Conservation (phyloP, 176 grass and related monocot species). For the Saccharum officinarum region DNA sequence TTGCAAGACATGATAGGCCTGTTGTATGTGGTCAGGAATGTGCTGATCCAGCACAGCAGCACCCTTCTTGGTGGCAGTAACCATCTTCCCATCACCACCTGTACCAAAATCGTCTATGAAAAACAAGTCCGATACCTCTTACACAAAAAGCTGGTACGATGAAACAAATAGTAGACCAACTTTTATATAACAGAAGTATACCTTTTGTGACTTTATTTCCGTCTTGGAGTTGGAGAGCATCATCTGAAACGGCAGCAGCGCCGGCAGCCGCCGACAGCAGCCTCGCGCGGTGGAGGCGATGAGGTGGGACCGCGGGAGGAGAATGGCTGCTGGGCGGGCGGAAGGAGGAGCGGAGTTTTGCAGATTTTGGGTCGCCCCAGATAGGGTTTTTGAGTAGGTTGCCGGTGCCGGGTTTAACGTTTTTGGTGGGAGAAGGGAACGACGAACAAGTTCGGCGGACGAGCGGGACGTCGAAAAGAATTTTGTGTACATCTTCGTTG, state of each 20-base stretch:
- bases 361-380: neutral
- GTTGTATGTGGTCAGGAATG: constrained; percentile 74
- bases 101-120: neutral
- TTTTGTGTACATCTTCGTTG: neutral
- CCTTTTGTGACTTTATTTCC: neutral
- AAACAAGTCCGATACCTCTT: neutral
- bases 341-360: neutral
- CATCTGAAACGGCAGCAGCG: constrained; percentile 27
- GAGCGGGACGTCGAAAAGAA: neutral
- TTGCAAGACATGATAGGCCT: constrained; percentile 77
- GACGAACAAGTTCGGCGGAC: neutral
- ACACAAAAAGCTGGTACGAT: neutral
- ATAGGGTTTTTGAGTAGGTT: neutral
- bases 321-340: neutral
- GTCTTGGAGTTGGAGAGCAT: neutral
- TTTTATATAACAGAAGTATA: neutral
- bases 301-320: neutral
- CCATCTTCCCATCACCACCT: constrained; percentile 57
- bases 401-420: neutral
- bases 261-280: constrained; percentile 34
- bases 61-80: constrained; percentile 85
- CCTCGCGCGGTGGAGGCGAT: neutral
- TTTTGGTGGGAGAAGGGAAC: neutral
- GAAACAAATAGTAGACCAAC: neutral
- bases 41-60: constrained; percentile 71